A percentile compares a stretch with the other conserved stretches of the same genome.
Evolutionary conservation across 2,329 filamentous ascomycete species (phyloP).

Genomic region (Diatrype stigma): DNA sequence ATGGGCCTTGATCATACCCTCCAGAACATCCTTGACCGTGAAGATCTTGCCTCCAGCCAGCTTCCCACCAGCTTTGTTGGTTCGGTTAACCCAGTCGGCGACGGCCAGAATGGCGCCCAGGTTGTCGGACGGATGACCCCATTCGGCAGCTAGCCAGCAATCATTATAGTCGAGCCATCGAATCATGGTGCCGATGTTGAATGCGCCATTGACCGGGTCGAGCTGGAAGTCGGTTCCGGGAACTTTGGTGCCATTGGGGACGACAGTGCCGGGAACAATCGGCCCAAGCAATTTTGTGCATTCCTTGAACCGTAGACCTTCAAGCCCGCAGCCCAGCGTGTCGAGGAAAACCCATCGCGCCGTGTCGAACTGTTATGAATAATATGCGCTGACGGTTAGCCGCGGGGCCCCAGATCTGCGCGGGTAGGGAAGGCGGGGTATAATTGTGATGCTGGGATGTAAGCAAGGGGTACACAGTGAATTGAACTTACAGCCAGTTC

Average conservation of each 20-base stretch:
- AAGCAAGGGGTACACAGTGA: too few species aligned
- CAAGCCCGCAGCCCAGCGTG: constrained; percentile 92
- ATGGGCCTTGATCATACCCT: constrained; percentile 98
- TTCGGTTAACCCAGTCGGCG: constrained; percentile 95
- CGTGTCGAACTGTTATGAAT: constrained; percentile 70
- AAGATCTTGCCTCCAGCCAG: constrained; percentile 84
- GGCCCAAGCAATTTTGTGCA: constrained; percentile 94
- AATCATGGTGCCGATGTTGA: constrained; percentile 99
- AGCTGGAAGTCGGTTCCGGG: constrained; percentile 91
- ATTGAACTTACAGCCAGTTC: constrained; percentile 77
- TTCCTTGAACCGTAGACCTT: constrained; percentile 92
- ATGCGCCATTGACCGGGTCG: constrained; percentile 91
- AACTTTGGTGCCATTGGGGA: constrained; percentile 88
- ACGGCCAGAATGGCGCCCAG: constrained; percentile 93
- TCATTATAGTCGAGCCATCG: constrained; percentile 99
- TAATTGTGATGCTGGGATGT: too few species aligned
- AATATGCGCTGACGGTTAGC: constrained; percentile 23
- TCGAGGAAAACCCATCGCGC: constrained; percentile 96
- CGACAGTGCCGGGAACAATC: constrained; percentile 81
- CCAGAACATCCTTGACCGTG: constrained; percentile 84
- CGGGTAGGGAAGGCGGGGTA: too few species aligned
- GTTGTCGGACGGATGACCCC: constrained; percentile 98
- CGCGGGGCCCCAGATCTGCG: constrained; percentile 6
- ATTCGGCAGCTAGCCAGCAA: constrained; percentile 98
- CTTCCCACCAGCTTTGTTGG: constrained; percentile 71